Conservation (phyloP, 2,329 filamentous ascomycete species). For the Colletotrichum echinochloae region DNA sequence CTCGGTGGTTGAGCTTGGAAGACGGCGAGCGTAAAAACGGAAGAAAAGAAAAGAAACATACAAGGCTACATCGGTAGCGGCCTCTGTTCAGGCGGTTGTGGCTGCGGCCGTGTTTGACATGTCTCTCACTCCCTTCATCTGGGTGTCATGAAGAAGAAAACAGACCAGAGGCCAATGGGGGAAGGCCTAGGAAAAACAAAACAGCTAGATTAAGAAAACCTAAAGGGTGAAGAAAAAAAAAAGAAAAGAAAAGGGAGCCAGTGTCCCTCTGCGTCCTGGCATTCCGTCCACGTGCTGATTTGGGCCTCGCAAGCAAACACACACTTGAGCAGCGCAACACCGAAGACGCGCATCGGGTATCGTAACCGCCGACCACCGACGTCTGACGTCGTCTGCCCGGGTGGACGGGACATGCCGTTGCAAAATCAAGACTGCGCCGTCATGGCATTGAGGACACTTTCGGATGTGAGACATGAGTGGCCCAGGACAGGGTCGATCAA, state of each 20-base stretch:
- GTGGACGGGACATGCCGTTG: constrained; percentile 32
- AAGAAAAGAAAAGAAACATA: neutral
- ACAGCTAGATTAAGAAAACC: neutral
- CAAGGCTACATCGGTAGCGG: neutral
- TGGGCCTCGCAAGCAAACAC: neutral
- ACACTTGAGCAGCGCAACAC: neutral
- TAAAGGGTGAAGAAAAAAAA: no score
- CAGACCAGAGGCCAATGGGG: neutral
- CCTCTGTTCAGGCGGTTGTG: neutral
- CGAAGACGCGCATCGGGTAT: constrained; percentile 31
- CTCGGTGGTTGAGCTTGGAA: neutral
- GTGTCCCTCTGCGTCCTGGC: constrained; percentile 11
- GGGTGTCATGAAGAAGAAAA: neutral
- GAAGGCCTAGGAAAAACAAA: no score
- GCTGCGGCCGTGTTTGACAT: constrained; percentile 1
- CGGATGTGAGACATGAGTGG: constrained; percentile 2
- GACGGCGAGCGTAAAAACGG: neutral
- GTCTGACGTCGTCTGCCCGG: neutral
- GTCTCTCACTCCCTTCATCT: neutral
- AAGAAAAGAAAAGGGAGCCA: neutral
- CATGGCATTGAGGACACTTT: constrained; percentile 10
- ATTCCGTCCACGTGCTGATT: neutral
- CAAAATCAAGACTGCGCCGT: no score
- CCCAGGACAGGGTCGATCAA: neutral
- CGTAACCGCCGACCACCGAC: constrained; percentile 32